Conservation (phyloP, 1,139 yeast genomes). For the Saccharomyces hybrid region DNA sequence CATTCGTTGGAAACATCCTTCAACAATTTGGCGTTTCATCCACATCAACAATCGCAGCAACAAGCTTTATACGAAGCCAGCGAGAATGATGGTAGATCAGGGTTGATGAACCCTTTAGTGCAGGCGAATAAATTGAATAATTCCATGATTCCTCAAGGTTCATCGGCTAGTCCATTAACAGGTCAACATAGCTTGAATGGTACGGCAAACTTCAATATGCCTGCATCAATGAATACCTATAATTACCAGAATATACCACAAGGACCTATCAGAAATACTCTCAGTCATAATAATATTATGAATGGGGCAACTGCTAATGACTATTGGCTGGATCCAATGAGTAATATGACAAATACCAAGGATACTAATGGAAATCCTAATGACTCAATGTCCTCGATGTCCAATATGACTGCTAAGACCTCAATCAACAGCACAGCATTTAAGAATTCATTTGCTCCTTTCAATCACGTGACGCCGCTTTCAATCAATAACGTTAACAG, state of each 20-base stretch:
- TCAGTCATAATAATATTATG: neutral
- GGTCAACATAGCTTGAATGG: neutral
- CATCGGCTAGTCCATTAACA: neutral
- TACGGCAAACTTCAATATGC: neutral
- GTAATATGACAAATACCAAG: neutral
- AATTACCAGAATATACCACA: neutral
- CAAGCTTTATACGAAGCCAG: constrained; percentile 8
- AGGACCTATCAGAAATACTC: neutral
- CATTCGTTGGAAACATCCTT: constrained; percentile 9
- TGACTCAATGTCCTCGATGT: neutral
- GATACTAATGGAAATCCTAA: neutral
- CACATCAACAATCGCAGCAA: constrained; percentile 6
- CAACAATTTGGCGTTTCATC: constrained; percentile 5
- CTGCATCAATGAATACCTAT: neutral
- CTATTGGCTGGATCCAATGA: constrained; percentile 1
- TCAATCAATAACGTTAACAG: neutral
- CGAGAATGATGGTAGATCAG: neutral
- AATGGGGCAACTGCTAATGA: constrained; percentile 1
- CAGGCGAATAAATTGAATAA: neutral
- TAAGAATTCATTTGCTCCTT: neutral
- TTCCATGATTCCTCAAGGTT: neutral
- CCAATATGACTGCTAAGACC: neutral
- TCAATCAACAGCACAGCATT: neutral
- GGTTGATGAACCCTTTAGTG: neutral
- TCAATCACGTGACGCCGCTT: neutral